phyloP scores from a whole-genome alignment of 2,329 filamentous ascomycete genomes.

The Oidium heveae region DNA sequence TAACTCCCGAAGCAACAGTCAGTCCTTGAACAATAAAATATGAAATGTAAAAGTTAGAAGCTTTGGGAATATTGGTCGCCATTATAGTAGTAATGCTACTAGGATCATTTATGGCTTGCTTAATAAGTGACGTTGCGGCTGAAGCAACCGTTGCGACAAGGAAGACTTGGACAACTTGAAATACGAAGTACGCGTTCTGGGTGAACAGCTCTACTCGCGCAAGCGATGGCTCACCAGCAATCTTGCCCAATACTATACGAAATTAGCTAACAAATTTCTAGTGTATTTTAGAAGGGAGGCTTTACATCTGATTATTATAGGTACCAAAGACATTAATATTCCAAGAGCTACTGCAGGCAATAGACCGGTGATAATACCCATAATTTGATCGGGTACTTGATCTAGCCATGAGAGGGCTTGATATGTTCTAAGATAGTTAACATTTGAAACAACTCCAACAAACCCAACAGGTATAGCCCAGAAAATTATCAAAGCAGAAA shows the following conservation, averaged over 20 bases:
- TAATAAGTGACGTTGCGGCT: constrained; percentile 45
- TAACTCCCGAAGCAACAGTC: constrained; percentile 44
- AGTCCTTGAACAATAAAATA: constrained; percentile 90
- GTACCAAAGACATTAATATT: constrained; percentile 67
- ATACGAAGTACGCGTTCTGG: constrained; percentile 76
- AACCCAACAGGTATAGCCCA: constrained; percentile 55
- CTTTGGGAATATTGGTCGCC: constrained; percentile 49
- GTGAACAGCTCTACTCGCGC: constrained; percentile 69
- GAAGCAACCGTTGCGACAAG: constrained; percentile 64
- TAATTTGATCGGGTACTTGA: constrained; percentile 39
- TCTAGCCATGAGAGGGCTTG: constrained; percentile 51
- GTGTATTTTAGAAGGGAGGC: constrained; percentile 4
- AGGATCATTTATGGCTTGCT: constrained; percentile 37
- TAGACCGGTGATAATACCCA: constrained; percentile 66
- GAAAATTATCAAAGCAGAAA: constrained; percentile 61
- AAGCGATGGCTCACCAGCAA: constrained; percentile 55
- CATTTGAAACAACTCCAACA: constrained; percentile 69
- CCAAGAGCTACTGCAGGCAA: constrained; percentile 57
- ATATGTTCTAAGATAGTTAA: constrained; percentile 40
- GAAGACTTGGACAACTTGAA: constrained; percentile 82
- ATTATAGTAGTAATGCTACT: constrained; percentile 35
- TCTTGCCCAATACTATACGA: constrained; percentile 41
- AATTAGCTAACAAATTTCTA: constrained; percentile 3
- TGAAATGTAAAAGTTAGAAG: constrained; percentile 83
- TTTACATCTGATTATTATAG: constrained; percentile 52